Evolutionary conservation across 768 basidiomycete species (phyloP).

Genomic region (Grammothele lineata): DNA sequence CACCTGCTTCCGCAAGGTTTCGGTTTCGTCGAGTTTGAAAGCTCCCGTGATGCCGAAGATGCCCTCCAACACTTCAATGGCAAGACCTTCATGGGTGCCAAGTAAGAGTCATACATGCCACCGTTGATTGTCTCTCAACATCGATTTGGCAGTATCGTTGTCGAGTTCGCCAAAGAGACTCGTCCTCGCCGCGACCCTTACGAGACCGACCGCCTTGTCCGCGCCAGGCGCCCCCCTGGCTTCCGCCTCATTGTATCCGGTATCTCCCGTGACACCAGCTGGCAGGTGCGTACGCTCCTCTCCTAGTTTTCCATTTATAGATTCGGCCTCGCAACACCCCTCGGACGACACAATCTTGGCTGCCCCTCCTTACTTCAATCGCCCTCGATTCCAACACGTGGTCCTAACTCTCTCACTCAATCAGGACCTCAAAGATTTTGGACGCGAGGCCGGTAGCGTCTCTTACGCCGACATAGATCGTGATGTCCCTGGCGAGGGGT

Average conservation of each 20-base stretch:
- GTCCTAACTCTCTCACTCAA: slow-evolving; percentile 26
- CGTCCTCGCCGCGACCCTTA: slow-evolving; percentile 78
- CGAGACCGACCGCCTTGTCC: slow-evolving; percentile 59
- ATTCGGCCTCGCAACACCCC: neutral
- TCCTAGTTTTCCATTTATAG: neutral
- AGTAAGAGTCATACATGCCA: slow-evolving; percentile 38
- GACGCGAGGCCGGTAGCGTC: slow-evolving; percentile 89
- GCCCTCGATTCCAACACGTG: neutral
- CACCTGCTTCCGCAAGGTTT: too few species aligned
- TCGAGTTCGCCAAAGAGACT: slow-evolving; percentile 94
- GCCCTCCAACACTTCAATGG: slow-evolving; percentile 85
- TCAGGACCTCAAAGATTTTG: slow-evolving; percentile 98
- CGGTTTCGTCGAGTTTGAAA: slow-evolving; percentile 97
- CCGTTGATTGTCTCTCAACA: neutral
- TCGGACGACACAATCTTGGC: neutral
- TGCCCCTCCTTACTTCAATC: too few species aligned
- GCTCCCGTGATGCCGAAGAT: slow-evolving; percentile 91
- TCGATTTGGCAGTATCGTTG: slow-evolving; percentile 65
- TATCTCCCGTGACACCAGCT: slow-evolving; percentile 91
- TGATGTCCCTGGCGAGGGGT: slow-evolving; percentile 85
- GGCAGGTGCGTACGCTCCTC: slow-evolving; percentile 81
- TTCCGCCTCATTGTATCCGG: slow-evolving; percentile 83
- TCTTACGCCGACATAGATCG: slow-evolving; percentile 95
- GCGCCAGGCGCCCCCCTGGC: slow-evolving; percentile 74
- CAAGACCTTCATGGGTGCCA: slow-evolving; percentile 84